A percentile compares a stretch with the other conserved stretches of the same genome.
phyloP scores from a whole-genome alignment of 495 filamentous ascomycete species.

The Penicillium robsamsonii region DNA sequence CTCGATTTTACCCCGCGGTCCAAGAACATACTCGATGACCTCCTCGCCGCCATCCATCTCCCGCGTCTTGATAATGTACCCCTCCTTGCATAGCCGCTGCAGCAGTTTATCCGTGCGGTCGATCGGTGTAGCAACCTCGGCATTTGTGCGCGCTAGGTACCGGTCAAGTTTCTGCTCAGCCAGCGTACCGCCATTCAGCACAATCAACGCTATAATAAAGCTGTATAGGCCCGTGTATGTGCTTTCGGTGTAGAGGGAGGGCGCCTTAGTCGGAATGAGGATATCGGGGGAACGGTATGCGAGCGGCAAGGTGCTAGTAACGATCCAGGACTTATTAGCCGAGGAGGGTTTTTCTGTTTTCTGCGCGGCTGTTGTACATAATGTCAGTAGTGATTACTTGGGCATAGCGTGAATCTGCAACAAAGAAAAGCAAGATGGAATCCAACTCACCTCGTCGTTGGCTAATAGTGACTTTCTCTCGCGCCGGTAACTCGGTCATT shows the following conservation, averaged over 20 bases:
- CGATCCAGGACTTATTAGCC: slow-evolving; percentile 68
- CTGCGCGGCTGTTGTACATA: slow-evolving; percentile 52
- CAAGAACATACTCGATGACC: slow-evolving; percentile 71
- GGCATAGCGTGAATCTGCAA: not conserved
- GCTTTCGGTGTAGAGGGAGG: slow-evolving; percentile 63
- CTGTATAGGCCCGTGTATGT: slow-evolving; percentile 79
- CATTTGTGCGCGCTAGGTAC: slow-evolving; percentile 73
- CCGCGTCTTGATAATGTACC: slow-evolving; percentile 73
- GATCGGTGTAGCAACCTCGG: slow-evolving; percentile 68
- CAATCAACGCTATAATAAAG: slow-evolving; percentile 73
- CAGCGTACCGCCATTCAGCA: slow-evolving; percentile 66
- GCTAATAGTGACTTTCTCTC: slow-evolving; percentile 73
- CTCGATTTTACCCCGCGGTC: slow-evolving; percentile 82
- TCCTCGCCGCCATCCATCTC: slow-evolving; percentile 72
- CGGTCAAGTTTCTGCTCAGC: slow-evolving; percentile 70
- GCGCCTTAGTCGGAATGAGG: slow-evolving; percentile 63
- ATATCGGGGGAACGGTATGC: slow-evolving; percentile 63
- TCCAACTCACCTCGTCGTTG: slow-evolving; percentile 66
- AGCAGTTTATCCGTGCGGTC: slow-evolving; percentile 76
- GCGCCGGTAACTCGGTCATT: slow-evolving; percentile 73
- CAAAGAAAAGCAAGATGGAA: slow-evolving; percentile 1
- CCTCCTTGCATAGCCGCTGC: slow-evolving; percentile 71
- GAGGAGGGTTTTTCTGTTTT: slow-evolving; percentile 46
- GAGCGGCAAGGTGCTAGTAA: slow-evolving; percentile 67
- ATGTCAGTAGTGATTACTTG: not conserved